A percentile compares a stretch with the other conserved stretches of the same genome.
Conservation (phyloP, 1,139 yeast species). For the Debaryomyces nepalensis region DNA sequence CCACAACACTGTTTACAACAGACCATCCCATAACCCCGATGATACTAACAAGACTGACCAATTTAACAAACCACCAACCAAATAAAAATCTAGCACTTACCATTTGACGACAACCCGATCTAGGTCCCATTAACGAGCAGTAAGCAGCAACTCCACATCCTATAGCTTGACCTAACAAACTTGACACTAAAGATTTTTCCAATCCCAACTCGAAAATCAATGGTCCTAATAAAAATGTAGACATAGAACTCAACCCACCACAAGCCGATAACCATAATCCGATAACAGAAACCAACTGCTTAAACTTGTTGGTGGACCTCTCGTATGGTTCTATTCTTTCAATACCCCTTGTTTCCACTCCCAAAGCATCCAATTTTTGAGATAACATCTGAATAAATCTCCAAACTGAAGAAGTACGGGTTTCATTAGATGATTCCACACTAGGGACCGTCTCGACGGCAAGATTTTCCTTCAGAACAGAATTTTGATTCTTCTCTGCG, state of each 20-base stretch:
- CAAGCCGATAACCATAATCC: slow-evolving; percentile 87
- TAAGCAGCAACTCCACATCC: slow-evolving; percentile 82
- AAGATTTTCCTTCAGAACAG: background rate
- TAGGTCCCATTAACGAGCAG: slow-evolving; percentile 83
- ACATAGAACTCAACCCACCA: slow-evolving; percentile 85
- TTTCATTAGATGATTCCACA: background rate
- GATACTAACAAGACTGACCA: slow-evolving; percentile 69
- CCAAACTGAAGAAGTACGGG: slow-evolving; percentile 13
- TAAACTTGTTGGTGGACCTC: slow-evolving; percentile 53
- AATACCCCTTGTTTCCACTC: slow-evolving; percentile 83
- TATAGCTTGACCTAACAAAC: slow-evolving; percentile 61
- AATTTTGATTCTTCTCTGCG: slow-evolving; percentile 1
- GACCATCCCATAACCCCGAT: slow-evolving; percentile 88
- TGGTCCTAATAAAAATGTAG: slow-evolving; percentile 78
- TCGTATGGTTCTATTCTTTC: slow-evolving; percentile 76
- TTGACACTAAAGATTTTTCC: slow-evolving; percentile 61
- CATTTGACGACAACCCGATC: slow-evolving; percentile 87
- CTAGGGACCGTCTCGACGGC: slow-evolving; percentile 3
- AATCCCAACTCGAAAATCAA: slow-evolving; percentile 69
- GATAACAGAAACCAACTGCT: slow-evolving; percentile 60
- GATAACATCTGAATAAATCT: slow-evolving; percentile 21
- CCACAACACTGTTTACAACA: slow-evolving; percentile 80
- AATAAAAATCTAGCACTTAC: slow-evolving; percentile 77
- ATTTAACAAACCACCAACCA: slow-evolving; percentile 83
- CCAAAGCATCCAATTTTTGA: slow-evolving; percentile 40